Conservation (phyloP, 495 filamentous ascomycete genomes). For the Lophium mytilinum region DNA sequence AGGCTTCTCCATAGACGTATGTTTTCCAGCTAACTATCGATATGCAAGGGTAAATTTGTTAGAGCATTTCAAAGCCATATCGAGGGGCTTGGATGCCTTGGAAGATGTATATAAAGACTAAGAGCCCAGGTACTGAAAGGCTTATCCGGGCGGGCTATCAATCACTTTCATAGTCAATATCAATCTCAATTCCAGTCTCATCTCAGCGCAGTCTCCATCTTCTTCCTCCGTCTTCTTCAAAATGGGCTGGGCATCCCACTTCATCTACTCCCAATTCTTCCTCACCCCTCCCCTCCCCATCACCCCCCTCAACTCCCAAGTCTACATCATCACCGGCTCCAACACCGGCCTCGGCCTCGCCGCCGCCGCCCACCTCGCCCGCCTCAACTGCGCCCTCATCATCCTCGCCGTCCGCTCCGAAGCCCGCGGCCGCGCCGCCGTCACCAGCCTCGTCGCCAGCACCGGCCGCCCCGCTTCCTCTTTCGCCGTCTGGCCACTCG, state of each 20-base stretch:
- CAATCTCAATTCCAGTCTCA: too few relatives aligned
- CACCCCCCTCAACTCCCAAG: conserved; percentile 29
- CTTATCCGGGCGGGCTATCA: too few relatives aligned
- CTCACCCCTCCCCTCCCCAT: conserved; percentile 33
- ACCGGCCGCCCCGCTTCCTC: conserved; percentile 34
- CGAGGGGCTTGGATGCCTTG: too few relatives aligned
- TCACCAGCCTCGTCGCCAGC: conserved; percentile 37
- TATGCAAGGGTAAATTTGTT: too few relatives aligned
- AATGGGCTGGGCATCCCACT: conserved; percentile 2
- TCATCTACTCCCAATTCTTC: conserved; percentile 44
- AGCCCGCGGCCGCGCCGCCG: conserved; percentile 40
- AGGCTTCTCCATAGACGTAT: too few relatives aligned
- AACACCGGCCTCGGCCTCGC: conserved; percentile 31
- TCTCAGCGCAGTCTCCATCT: too few relatives aligned
- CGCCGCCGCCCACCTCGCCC: conserved; percentile 28
- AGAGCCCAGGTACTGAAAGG: too few relatives aligned
- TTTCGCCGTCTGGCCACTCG: conserved; percentile 46
- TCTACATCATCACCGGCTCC: conserved; percentile 30
- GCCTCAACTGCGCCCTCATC: conserved; percentile 27
- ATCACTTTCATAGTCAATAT: too few relatives aligned
- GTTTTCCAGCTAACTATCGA: too few relatives aligned
- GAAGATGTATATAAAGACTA: too few relatives aligned
- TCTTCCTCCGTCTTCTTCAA: too few relatives aligned
- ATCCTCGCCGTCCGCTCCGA: conserved; percentile 32
- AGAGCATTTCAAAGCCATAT: too few relatives aligned